These are phyloP conservation scores for Xanthoconium purpureum DNA, from an alignment of 768 basidiomycete genomes.

Conservation along the genomic window DNA sequence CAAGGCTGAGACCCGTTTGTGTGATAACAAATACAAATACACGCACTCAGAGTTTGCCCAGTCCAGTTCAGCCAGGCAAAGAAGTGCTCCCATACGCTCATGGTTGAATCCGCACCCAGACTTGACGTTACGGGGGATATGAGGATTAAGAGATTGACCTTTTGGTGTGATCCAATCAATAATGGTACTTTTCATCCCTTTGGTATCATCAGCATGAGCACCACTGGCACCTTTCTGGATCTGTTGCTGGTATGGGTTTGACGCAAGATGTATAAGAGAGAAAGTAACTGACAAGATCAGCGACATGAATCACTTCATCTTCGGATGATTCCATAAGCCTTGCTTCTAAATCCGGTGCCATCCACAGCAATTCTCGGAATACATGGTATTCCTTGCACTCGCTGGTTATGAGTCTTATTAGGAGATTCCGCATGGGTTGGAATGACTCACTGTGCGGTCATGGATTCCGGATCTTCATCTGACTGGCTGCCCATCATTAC, in stretches of 20 bases:
- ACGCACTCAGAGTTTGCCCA: background rate
- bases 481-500: background rate
- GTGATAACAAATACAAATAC: too few relatives aligned
- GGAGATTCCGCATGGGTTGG: too few relatives aligned
- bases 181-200: background rate
- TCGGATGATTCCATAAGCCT: background rate
- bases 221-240: background rate
- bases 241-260: background rate
- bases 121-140: background rate
- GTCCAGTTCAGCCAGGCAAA: background rate
- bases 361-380: background rate
- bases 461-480: background rate
- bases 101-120: background rate
- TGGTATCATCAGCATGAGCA: background rate
- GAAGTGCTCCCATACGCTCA: background rate
- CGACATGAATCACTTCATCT: background rate
- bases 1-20: too few relatives aligned
- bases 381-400: background rate
- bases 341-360: background rate
- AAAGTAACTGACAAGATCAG: background rate
- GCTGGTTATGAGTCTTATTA: background rate
- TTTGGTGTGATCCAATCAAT: background rate
- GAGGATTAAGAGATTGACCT: background rate
- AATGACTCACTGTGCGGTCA: too few relatives aligned
- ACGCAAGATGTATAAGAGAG: background rate